These are phyloP conservation scores for Backusella psychrophila DNA, from an alignment of 192 early-diverging fungal species.

Conservation along the genomic window DNA sequence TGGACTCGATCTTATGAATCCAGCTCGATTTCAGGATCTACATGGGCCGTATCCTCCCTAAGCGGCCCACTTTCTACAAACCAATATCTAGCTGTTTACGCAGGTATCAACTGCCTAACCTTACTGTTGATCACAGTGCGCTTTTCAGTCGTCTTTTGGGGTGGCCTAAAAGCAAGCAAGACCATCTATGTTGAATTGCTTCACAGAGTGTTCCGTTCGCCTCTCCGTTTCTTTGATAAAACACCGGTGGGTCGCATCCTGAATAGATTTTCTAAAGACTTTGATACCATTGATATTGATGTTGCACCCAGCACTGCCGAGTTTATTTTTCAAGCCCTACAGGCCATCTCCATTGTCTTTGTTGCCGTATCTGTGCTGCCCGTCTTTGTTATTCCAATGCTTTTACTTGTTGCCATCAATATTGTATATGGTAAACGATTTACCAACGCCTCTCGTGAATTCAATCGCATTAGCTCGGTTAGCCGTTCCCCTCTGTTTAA, in stretches of 20 bases:
- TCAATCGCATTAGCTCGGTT: constrained; percentile 81
- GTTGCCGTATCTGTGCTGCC: constrained; percentile 62
- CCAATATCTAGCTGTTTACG: not conserved
- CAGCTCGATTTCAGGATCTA: too few relatives aligned
- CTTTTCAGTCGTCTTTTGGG: constrained; percentile 28
- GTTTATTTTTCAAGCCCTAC: constrained; percentile 45
- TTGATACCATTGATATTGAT: constrained; percentile 69
- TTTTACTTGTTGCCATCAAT: constrained; percentile 38
- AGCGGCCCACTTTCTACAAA: not conserved
- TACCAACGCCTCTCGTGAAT: constrained; percentile 70
- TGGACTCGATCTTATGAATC: not conserved
- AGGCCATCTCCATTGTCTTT: constrained; percentile 47
- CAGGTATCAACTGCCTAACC: not conserved
- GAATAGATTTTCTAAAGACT: constrained; percentile 88
- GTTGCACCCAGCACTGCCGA: constrained; percentile 47
- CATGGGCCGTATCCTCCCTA: not conserved
- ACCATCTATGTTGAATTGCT: constrained; percentile 57
- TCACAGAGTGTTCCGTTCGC: constrained; percentile 57
- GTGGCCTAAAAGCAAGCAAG: constrained; percentile 53
- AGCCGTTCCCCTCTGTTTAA: constrained; percentile 72
- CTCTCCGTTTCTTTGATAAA: constrained; percentile 84
- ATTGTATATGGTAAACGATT: constrained; percentile 50
- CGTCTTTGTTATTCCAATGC: constrained; percentile 50
- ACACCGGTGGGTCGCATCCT: constrained; percentile 84
- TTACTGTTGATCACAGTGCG: not conserved